Evolutionary conservation across 768 basidiomycete species (phyloP).

Genomic region (Tylopilus vinaceipallidus): DNA sequence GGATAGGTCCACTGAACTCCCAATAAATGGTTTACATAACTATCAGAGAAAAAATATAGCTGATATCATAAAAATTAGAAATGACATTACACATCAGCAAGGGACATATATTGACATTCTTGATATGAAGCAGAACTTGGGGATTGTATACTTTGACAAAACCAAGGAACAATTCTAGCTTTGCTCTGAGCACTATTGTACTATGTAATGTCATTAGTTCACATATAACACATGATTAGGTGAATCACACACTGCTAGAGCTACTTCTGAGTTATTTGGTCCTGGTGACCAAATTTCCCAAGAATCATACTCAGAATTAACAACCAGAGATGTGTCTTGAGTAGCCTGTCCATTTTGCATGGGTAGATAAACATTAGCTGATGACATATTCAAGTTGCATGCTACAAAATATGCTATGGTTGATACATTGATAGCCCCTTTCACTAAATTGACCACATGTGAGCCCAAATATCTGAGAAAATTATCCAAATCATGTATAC

Average conservation of each 20-base stretch:
- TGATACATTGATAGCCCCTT: neutral
- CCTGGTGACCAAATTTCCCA: constrained; percentile 10
- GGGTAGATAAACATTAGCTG: neutral
- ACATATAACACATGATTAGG: too few relatives aligned
- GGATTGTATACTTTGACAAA: too few relatives aligned
- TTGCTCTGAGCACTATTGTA: too few relatives aligned
- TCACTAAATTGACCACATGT: neutral
- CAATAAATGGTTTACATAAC: constrained; percentile 2
- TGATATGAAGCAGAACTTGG: too few relatives aligned
- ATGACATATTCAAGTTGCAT: constrained; percentile 4
- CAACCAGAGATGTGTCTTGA: neutral
- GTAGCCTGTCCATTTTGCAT: constrained; percentile 1
- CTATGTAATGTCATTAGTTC: too few relatives aligned
- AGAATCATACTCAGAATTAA: neutral
- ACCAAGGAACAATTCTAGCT: too few relatives aligned
- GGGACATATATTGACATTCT: too few relatives aligned
- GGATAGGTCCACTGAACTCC: neutral
- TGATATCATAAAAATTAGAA: neutral
- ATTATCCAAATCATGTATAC: too few relatives aligned
- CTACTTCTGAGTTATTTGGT: neutral
- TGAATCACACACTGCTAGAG: neutral
- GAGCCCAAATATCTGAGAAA: too few relatives aligned
- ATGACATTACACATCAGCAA: neutral
- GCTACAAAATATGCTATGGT: constrained; percentile 1
- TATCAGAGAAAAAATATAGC: neutral